phyloP scores from a whole-genome alignment of 495 filamentous ascomycete genomes.

The Cercophora samala region DNA sequence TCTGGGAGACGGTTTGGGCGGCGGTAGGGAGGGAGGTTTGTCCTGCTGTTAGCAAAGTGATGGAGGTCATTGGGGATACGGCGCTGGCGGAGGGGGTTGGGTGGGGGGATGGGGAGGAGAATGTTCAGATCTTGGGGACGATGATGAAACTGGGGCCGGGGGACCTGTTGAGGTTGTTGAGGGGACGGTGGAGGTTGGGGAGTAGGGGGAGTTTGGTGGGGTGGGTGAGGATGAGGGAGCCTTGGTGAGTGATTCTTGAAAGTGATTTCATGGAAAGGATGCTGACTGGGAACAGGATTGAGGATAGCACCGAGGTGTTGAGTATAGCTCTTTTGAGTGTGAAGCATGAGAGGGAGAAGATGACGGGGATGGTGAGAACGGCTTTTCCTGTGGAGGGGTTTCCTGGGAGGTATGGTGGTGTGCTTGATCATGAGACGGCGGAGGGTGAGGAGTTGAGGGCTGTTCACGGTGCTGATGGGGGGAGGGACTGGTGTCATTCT shows the following conservation, averaged over 20 bases:
- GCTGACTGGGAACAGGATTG: slow-evolving; percentile 16
- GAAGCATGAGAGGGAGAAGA: not conserved
- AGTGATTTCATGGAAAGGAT: not conserved
- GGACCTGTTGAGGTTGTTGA: slow-evolving; percentile 35
- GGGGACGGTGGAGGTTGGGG: slow-evolving; percentile 30
- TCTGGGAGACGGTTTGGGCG: slow-evolving; percentile 32
- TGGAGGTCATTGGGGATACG: slow-evolving; percentile 13
- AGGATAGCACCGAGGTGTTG: slow-evolving; percentile 22
- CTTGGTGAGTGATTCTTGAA: slow-evolving; percentile 12
- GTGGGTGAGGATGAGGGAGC: slow-evolving; percentile 23
- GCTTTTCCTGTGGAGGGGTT: not conserved
- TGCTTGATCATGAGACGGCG: slow-evolving; percentile 20
- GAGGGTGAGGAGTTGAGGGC: slow-evolving; percentile 15
- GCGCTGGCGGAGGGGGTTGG: slow-evolving; percentile 33
- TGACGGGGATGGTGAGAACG: not conserved
- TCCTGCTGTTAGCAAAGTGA: slow-evolving; percentile 33
- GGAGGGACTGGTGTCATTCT: slow-evolving; percentile 9
- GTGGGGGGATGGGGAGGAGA: slow-evolving; percentile 34
- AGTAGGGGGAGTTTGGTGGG: slow-evolving; percentile 28
- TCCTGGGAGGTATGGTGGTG: slow-evolving; percentile 16
- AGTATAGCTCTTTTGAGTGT: slow-evolving; percentile 1
- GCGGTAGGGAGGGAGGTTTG: slow-evolving; percentile 38
- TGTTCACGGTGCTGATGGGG: slow-evolving; percentile 17
- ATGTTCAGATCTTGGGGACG: slow-evolving; percentile 31
- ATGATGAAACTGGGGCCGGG: slow-evolving; percentile 41